Conservation (phyloP, 805 yeast species). For the Yamadazyma scolyti region DNA sequence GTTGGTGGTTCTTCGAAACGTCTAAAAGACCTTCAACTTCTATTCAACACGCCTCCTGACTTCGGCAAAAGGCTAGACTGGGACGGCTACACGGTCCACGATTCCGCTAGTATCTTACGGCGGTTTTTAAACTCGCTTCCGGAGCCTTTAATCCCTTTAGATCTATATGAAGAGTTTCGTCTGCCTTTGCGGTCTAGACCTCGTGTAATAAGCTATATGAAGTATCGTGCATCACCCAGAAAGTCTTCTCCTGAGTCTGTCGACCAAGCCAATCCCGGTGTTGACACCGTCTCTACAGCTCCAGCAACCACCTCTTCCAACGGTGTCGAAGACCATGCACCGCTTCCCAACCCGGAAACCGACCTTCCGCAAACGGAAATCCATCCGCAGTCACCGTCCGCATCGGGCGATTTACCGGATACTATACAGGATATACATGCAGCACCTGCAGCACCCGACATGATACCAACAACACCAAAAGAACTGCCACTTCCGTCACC, state of each 20-base stretch:
- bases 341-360: too few relatives aligned
- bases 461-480: too few relatives aligned
- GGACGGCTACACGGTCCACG: conserved; percentile 95
- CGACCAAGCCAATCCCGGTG: too few relatives aligned
- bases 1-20: conserved; percentile 90
- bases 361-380: too few relatives aligned
- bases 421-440: too few relatives aligned
- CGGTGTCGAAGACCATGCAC: too few relatives aligned
- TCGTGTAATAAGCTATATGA: conserved; percentile 62
- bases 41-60: conserved; percentile 83
- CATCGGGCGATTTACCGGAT: neutral
- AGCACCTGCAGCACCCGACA: too few relatives aligned
- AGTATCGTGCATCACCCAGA: conserved; percentile 34
- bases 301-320: too few relatives aligned
- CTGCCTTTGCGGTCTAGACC: conserved; percentile 66
- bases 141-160: conserved; percentile 85
- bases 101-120: conserved; percentile 87
- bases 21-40: conserved; percentile 76
- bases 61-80: conserved; percentile 86
- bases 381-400: too few relatives aligned
- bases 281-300: too few relatives aligned
- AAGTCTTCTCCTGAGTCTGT: conserved; percentile 7
- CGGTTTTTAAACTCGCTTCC: conserved; percentile 84
- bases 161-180: conserved; percentile 72
- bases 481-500: conserved; percentile 7